A percentile compares a stretch with the other conserved stretches of the same genome.
Evolutionary conservation across 192 early-diverging fungal species (phyloP).

Genomic region (Umbelopsis ramanniana): DNA sequence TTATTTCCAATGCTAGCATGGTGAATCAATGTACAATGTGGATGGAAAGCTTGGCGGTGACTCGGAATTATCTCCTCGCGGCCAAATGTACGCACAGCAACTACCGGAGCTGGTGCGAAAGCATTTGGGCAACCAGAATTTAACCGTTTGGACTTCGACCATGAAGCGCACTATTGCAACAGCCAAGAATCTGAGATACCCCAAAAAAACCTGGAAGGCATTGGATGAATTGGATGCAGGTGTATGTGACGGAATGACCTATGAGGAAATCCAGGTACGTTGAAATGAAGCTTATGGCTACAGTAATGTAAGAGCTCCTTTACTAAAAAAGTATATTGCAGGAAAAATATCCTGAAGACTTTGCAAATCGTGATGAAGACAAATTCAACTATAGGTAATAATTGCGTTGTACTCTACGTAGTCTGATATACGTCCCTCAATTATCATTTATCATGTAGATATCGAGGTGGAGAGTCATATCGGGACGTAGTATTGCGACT

Average conservation of each 20-base stretch:
- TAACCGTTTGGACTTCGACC: slow-evolving; percentile 98
- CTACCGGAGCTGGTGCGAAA: slow-evolving; percentile 83
- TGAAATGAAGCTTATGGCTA: neutral
- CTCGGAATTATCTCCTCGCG: slow-evolving; percentile 84
- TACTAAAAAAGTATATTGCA: neutral
- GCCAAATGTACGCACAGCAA: slow-evolving; percentile 81
- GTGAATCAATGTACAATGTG: slow-evolving; percentile 95
- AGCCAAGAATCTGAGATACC: slow-evolving; percentile 74
- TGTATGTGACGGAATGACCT: slow-evolving; percentile 98
- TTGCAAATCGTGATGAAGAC: slow-evolving; percentile 92
- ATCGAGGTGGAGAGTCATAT: slow-evolving; percentile 65
- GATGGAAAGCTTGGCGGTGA: slow-evolving; percentile 95
- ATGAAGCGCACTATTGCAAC: slow-evolving; percentile 94
- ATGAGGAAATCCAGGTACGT: slow-evolving; percentile 92
- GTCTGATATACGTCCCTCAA: neutral
- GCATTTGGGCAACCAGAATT: slow-evolving; percentile 72
- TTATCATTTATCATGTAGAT: neutral
- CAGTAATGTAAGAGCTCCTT: neutral
- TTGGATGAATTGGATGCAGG: slow-evolving; percentile 98
- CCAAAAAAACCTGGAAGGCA: slow-evolving; percentile 96
- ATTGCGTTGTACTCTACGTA: neutral
- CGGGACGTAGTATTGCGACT: slow-evolving; percentile 93
- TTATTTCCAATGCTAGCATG: slow-evolving; percentile 65
- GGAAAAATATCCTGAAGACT: slow-evolving; percentile 91
- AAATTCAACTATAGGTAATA: slow-evolving; percentile 92